Evolutionary conservation across 2,329 filamentous ascomycete species (phyloP).

Genomic region (Fragosphaeria purpurea): DNA sequence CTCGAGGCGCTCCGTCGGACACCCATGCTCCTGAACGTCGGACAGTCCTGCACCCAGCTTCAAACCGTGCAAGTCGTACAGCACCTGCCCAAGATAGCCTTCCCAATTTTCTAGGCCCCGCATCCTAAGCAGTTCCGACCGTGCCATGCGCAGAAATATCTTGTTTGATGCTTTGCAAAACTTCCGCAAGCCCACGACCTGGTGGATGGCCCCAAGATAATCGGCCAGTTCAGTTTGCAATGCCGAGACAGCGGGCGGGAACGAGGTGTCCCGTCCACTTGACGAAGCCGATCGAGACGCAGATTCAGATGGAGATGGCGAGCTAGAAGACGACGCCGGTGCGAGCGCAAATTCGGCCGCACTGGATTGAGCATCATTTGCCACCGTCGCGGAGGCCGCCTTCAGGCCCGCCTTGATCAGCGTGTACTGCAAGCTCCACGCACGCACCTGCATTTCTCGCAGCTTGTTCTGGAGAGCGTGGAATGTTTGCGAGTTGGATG

Average conservation of each 20-base stretch:
- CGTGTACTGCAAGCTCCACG: slow-evolving; percentile 80
- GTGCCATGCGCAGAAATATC: slow-evolving; percentile 80
- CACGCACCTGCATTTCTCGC: slow-evolving; percentile 76
- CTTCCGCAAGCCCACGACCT: slow-evolving; percentile 71
- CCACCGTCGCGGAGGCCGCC: neutral
- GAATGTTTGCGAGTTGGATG: slow-evolving; percentile 46
- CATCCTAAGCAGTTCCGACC: slow-evolving; percentile 70
- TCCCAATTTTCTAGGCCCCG: slow-evolving; percentile 73
- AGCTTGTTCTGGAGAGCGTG: slow-evolving; percentile 56
- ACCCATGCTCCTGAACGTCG: slow-evolving; percentile 69
- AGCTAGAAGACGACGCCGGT: neutral
- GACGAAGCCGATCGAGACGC: neutral
- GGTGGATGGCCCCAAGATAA: slow-evolving; percentile 72
- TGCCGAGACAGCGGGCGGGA: slow-evolving; percentile 18
- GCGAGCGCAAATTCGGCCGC: neutral
- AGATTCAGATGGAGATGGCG: neutral
- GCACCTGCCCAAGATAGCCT: slow-evolving; percentile 73
- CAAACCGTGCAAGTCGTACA: slow-evolving; percentile 73
- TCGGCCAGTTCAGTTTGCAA: slow-evolving; percentile 64
- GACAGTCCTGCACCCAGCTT: slow-evolving; percentile 61
- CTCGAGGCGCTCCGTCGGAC: slow-evolving; percentile 66
- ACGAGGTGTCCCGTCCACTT: neutral
- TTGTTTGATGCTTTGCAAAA: slow-evolving; percentile 81
- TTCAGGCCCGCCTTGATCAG: slow-evolving; percentile 64
- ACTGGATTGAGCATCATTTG: neutral